phyloP scores from a whole-genome alignment of 805 yeast species.

The Saturnispora saitoi region DNA sequence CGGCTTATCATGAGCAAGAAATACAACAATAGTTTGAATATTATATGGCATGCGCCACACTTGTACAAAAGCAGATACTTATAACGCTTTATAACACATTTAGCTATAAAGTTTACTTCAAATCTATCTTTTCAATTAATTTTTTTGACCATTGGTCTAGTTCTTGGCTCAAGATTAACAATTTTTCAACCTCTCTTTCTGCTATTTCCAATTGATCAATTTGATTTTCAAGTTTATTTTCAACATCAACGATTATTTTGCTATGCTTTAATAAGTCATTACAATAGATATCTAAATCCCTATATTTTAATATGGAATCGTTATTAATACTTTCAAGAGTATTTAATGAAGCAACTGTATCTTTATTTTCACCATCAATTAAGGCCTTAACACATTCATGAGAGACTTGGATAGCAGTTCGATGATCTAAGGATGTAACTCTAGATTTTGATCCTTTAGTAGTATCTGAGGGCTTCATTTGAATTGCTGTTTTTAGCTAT shows the following conservation, averaged over 20 bases:
- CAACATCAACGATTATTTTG: conserved; percentile 12
- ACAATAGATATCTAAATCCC: conserved; percentile 36
- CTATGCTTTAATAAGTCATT: neutral
- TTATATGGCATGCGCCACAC: too few relatives aligned
- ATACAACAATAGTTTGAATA: too few relatives aligned
- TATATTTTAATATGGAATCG: conserved; percentile 45
- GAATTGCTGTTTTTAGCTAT: neutral
- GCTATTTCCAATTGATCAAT: neutral
- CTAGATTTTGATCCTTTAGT: neutral
- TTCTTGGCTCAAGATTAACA: conserved; percentile 27
- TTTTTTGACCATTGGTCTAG: conserved; percentile 31
- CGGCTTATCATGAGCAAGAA: too few relatives aligned
- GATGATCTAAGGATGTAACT: conserved; percentile 15
- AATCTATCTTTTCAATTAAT: neutral
- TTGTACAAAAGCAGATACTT: too few relatives aligned
- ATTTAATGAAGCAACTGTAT: conserved; percentile 35
- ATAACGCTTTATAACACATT: neutral
- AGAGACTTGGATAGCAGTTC: conserved; percentile 20
- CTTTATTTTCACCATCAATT: conserved; percentile 28
- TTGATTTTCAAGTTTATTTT: conserved; percentile 6
- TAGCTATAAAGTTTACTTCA: neutral
- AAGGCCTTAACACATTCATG: conserved; percentile 28
- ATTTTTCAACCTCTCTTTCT: conserved; percentile 2
- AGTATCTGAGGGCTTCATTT: neutral
- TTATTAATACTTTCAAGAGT: conserved; percentile 48